Percentiles rank a stretch among this genome's conserved stretches.
These are phyloP conservation scores for Aspergillus quadricinctus DNA, from an alignment of 2,329 filamentous ascomycete species.

Conservation along the genomic window DNA sequence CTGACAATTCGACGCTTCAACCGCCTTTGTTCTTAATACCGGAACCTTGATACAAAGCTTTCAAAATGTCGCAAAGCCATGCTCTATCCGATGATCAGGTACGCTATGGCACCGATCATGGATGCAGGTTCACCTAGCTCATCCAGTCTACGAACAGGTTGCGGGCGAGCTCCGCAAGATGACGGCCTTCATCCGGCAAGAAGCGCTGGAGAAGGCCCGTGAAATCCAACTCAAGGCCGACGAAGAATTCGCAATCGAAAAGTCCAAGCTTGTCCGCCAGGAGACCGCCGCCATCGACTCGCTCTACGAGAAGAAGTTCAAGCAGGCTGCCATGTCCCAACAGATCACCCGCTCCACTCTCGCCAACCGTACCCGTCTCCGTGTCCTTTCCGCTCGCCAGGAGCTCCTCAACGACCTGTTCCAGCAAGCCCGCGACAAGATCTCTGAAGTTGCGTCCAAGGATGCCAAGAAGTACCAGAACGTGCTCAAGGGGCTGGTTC, in stretches of 20 bases:
- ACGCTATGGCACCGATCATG: constrained; percentile 27
- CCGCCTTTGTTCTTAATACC: constrained; percentile 10
- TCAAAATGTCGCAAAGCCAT: constrained; percentile 85
- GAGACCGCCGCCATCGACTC: constrained; percentile 90
- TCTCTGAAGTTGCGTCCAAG: constrained; percentile 58
- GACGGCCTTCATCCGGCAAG: constrained; percentile 99
- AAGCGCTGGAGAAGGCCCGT: constrained; percentile 92
- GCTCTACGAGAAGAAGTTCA: constrained; percentile 98
- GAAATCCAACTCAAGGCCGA: constrained; percentile 98
- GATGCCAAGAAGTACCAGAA: constrained; percentile 62
- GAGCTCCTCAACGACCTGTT: constrained; percentile 89
- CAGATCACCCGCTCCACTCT: constrained; percentile 97
- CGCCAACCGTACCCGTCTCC: constrained; percentile 90
- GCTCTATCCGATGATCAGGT: constrained; percentile 97
- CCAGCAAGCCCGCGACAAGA: constrained; percentile 69
- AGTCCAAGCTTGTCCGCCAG: constrained; percentile 95
- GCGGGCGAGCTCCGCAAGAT: constrained; percentile 98
- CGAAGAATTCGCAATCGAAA: constrained; percentile 98
- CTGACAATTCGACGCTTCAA: constrained; percentile 16
- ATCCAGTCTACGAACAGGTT: constrained; percentile 57
- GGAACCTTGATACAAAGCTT: constrained; percentile 7
- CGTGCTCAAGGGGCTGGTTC: constrained; percentile 72
- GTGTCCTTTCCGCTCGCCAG: constrained; percentile 81
- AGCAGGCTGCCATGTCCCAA: constrained; percentile 96
- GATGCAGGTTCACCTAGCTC: constrained; percentile 11